These are phyloP conservation scores for Austroboletus novae-zelandiae DNA, from an alignment of 1,284 basidiomycete species.

Conservation along the genomic window DNA sequence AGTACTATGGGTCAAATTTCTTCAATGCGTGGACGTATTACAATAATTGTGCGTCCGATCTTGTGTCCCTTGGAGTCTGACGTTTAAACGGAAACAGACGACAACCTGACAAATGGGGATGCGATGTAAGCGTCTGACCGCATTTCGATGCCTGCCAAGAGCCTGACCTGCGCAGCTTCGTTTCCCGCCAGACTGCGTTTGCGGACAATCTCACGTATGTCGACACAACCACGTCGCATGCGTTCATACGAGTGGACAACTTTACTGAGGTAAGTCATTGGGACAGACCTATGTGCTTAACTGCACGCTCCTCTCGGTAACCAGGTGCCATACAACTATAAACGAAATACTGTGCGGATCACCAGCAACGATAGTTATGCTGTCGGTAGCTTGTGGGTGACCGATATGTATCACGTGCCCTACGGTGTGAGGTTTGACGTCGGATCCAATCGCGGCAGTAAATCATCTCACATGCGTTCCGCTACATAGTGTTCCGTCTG, in stretches of 20 bases:
- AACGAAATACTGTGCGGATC: slow-evolving; percentile 71
- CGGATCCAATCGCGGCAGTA: background rate
- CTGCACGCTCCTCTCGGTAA: background rate
- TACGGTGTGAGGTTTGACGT: slow-evolving; percentile 48
- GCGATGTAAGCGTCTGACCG: slow-evolving; percentile 38
- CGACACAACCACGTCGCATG: slow-evolving; percentile 53
- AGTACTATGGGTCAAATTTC: slow-evolving; percentile 51
- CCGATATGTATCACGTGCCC: slow-evolving; percentile 68
- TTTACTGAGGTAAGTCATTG: slow-evolving; percentile 43
- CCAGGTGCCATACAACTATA: slow-evolving; percentile 50
- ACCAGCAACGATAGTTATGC: slow-evolving; percentile 54
- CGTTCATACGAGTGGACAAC: slow-evolving; percentile 75
- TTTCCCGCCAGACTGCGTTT: slow-evolving; percentile 48
- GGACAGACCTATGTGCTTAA: background rate
- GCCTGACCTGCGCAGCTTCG: slow-evolving; percentile 42
- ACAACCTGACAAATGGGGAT: slow-evolving; percentile 73
- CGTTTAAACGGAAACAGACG: slow-evolving; percentile 39
- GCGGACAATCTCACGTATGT: slow-evolving; percentile 60
- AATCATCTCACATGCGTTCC: slow-evolving; percentile 1
- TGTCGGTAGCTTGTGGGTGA: slow-evolving; percentile 65
- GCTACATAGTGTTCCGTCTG: slow-evolving; percentile 71
- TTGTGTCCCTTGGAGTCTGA: background rate
- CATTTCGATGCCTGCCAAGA: background rate
- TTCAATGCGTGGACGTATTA: slow-evolving; percentile 59
- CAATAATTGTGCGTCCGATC: slow-evolving; percentile 40